Conservation (phyloP, 768 basidiomycete species). For the Rhodosporidiobolus sp. region DNA sequence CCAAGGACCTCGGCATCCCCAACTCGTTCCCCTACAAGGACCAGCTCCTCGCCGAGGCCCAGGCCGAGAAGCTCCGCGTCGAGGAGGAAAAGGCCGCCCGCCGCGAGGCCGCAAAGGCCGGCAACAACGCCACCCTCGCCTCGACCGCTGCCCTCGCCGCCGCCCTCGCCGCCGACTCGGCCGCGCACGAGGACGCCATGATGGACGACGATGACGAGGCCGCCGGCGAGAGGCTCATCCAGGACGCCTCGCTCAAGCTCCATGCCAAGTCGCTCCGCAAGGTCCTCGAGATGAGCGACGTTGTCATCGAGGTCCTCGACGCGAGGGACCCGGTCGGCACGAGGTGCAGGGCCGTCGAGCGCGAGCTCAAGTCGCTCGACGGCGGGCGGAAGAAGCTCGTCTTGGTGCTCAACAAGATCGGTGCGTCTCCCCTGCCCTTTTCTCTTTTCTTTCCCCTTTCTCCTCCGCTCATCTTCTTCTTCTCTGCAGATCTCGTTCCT, state of each 20-base stretch:
- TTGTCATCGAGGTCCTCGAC: slow-evolving; percentile 76
- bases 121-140: slow-evolving; percentile 40
- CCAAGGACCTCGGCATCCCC: slow-evolving; percentile 53
- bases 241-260: slow-evolving; percentile 40
- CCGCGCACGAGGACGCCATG: slow-evolving; percentile 22
- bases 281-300: slow-evolving; percentile 89
- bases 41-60: slow-evolving; percentile 52
- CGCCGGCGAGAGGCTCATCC: slow-evolving; percentile 20
- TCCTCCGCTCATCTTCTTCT: background rate
- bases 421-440: slow-evolving; percentile 55
- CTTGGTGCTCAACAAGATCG: slow-evolving; percentile 95
- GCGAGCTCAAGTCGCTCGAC: slow-evolving; percentile 69
- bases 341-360: slow-evolving; percentile 84
- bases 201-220: slow-evolving; percentile 19
- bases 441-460: background rate
- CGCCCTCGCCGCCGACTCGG: slow-evolving; percentile 39
- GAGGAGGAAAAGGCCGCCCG: slow-evolving; percentile 39
- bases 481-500: slow-evolving; percentile 75
- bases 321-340: slow-evolving; percentile 94
- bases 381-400: slow-evolving; percentile 86
- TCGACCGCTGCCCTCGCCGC: slow-evolving; percentile 42
- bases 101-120: slow-evolving; percentile 38
- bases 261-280: slow-evolving; percentile 61
- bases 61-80: slow-evolving; percentile 47
- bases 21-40: slow-evolving; percentile 54